phyloP scores from a whole-genome alignment of 768 basidiomycete species.

The Agrocybe praecox region DNA sequence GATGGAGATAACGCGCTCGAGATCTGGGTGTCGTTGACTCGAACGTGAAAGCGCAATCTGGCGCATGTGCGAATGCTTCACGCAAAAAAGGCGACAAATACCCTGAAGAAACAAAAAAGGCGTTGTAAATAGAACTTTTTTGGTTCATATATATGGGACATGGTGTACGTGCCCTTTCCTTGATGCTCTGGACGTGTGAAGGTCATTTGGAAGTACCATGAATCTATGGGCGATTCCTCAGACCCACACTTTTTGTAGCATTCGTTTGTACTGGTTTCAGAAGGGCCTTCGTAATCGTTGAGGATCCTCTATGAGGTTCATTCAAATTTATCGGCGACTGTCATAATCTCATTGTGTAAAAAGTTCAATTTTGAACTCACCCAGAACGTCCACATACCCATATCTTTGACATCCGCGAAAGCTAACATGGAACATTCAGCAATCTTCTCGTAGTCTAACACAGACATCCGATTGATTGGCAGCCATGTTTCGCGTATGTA shows the following conservation, averaged over 20 bases:
- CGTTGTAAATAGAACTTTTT: background rate
- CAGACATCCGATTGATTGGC: background rate
- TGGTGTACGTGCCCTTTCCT: constrained; percentile 23
- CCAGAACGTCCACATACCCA: constrained; percentile 17
- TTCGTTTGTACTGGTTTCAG: constrained; percentile 16
- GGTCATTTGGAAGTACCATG: constrained; percentile 31
- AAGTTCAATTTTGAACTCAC: constrained; percentile 10
- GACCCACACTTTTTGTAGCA: constrained; percentile 19
- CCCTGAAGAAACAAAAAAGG: constrained; percentile 14
- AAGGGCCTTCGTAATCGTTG: constrained; percentile 19
- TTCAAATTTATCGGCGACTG: background rate
- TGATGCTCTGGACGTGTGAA: constrained; percentile 27
- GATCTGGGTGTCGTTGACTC: constrained; percentile 29
- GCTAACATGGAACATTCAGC: constrained; percentile 18
- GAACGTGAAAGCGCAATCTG: constrained; percentile 24
- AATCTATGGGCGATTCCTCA: constrained; percentile 20
- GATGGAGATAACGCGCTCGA: constrained; percentile 29
- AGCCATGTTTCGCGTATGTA: background rate
- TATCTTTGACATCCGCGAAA: constrained; percentile 22
- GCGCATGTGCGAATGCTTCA: constrained; percentile 27
- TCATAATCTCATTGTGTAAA: no score
- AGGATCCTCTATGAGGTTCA: constrained; percentile 17
- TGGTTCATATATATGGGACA: background rate
- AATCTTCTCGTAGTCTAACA: constrained; percentile 21
- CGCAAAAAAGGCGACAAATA: constrained; percentile 29